A percentile compares a stretch with the other conserved stretches of the same genome.
These are phyloP conservation scores for Dendrothele bispora DNA, from an alignment of 768 basidiomycete species.

Conservation along the genomic window DNA sequence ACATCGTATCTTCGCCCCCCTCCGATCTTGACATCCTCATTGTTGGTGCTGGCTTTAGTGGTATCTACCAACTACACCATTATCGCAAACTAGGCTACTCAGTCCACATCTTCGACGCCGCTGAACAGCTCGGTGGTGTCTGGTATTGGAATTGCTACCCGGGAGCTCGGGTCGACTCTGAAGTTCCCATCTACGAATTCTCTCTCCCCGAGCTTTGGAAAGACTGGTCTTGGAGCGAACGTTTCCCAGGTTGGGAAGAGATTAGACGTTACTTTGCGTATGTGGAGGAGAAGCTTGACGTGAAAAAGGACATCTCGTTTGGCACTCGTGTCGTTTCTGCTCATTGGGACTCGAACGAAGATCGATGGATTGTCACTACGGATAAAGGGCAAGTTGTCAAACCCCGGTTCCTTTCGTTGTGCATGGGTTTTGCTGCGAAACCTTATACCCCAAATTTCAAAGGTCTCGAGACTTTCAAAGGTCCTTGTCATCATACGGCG, in stretches of 20 bases:
- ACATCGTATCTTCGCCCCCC: background rate
- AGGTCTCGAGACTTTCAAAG: constrained; percentile 22
- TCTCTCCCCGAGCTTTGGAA: constrained; percentile 3
- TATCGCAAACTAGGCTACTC: background rate
- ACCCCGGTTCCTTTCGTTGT: constrained; percentile 19
- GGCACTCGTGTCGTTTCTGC: constrained; percentile 20
- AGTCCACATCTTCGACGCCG: too few species aligned
- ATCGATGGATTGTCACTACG: constrained; percentile 21
- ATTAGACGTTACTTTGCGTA: constrained; percentile 22
- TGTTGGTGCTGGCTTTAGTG: constrained; percentile 27
- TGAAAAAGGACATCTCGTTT: constrained; percentile 21
- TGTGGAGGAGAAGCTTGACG: constrained; percentile 22
- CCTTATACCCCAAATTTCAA: constrained; percentile 16
- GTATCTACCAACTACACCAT: constrained; percentile 15
- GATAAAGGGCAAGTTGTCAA: constrained; percentile 13
- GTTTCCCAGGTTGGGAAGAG: constrained; percentile 9
- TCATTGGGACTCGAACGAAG: constrained; percentile 14
- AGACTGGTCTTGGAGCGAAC: background rate
- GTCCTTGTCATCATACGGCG: constrained; percentile 19
- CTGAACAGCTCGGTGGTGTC: too few species aligned
- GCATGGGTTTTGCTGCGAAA: constrained; percentile 23
- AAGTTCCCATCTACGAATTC: constrained; percentile 10
- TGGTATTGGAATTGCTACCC: too few species aligned
- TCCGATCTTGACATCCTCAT: constrained; percentile 21
- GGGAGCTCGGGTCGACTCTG: background rate